phyloP scores from a whole-genome alignment of 2,329 filamentous ascomycete species.

The Monilinia polystroma region DNA sequence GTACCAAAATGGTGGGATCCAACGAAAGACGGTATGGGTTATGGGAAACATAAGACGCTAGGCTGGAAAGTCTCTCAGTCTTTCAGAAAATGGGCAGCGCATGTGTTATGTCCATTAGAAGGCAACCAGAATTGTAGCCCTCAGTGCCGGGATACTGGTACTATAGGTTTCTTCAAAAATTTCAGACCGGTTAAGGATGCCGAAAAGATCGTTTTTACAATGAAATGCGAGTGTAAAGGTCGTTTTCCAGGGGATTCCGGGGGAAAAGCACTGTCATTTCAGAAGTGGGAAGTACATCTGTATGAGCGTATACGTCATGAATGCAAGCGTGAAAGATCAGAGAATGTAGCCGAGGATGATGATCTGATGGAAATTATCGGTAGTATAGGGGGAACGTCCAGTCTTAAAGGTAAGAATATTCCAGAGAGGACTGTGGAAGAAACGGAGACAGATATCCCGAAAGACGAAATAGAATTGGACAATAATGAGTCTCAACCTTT shows the following conservation, averaged over 20 bases:
- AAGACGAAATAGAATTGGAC: not conserved
- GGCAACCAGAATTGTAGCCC: not conserved
- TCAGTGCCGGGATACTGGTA: not conserved
- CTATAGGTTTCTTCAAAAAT: not conserved
- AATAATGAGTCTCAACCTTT: no score
- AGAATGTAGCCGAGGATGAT: not conserved
- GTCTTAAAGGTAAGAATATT: not conserved
- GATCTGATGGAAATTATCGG: not conserved
- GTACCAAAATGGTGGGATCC: constrained; percentile 3
- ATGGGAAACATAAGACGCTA: not conserved
- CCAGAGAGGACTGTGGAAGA: not conserved
- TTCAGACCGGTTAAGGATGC: not conserved
- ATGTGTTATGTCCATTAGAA: not conserved
- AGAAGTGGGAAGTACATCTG: constrained; percentile 1
- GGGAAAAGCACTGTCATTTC: not conserved
- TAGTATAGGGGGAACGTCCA: not conserved
- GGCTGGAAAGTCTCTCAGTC: not conserved
- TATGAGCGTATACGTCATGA: not conserved
- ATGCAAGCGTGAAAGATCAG: no score
- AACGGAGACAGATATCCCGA: not conserved
- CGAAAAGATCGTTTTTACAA: not conserved
- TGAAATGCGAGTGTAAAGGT: not conserved
- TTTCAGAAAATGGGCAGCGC: not conserved
- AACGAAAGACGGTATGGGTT: not conserved
- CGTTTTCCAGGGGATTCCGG: not conserved